phyloP scores from a whole-genome alignment of 495 filamentous ascomycete genomes.

The Penicillium pulvis region DNA sequence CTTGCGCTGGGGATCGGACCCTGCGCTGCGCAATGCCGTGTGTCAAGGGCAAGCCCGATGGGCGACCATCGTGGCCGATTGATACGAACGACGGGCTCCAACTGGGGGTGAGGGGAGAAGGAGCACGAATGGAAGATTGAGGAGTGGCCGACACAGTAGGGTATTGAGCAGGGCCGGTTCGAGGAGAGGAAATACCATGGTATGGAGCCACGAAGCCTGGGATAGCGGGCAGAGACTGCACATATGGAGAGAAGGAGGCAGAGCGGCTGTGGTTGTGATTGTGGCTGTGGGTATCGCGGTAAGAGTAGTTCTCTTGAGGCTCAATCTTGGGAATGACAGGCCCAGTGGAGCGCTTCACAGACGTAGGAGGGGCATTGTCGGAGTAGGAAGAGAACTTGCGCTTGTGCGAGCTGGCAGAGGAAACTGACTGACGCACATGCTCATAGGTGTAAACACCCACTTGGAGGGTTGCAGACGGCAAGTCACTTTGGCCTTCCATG shows the following conservation, averaged over 20 bases:
- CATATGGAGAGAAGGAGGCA: constrained; percentile 47
- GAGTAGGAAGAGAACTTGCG: constrained; percentile 54
- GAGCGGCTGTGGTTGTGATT: constrained; percentile 9
- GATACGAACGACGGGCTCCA: constrained; percentile 48
- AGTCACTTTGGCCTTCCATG: constrained; percentile 67
- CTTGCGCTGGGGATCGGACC: constrained; percentile 44
- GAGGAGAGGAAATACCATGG: constrained; percentile 34
- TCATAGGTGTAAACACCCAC: constrained; percentile 80
- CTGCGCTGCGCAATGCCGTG: constrained; percentile 40
- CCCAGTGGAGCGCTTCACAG: constrained; percentile 48
- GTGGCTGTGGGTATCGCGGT: constrained; percentile 22
- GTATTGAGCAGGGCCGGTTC: constrained; percentile 32
- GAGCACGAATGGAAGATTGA: constrained; percentile 41
- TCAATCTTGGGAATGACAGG: constrained; percentile 46
- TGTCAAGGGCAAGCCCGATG: constrained; percentile 30
- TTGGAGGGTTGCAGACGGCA: constrained; percentile 61
- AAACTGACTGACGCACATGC: constrained; percentile 40
- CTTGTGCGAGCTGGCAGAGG: constrained; percentile 47
- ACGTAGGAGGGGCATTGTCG: constrained; percentile 36
- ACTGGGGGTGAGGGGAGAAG: constrained; percentile 44
- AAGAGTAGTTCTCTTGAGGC: constrained; percentile 40
- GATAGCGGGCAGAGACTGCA: constrained; percentile 42
- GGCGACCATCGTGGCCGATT: constrained; percentile 32
- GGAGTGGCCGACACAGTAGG: constrained; percentile 34
- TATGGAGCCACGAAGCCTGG: constrained; percentile 36